Conservation (phyloP, 2,329 filamentous ascomycete species). For the Sphaceloma murrayae region DNA sequence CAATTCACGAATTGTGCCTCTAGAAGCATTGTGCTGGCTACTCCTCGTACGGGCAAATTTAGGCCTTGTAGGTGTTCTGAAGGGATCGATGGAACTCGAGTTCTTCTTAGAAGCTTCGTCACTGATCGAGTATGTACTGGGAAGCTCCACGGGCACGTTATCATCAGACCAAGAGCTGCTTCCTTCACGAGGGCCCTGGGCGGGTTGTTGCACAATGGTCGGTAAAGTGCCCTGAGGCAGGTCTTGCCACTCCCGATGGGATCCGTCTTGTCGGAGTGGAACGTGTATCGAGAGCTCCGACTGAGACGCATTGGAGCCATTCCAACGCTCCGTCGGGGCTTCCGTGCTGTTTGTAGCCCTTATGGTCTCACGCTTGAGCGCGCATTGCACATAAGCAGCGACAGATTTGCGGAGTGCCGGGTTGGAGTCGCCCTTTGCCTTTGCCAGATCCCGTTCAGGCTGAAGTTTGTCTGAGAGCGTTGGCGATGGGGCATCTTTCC, state of each 20-base stretch:
- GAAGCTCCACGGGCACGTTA: conserved; percentile 26
- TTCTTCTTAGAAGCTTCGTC: conserved; percentile 23
- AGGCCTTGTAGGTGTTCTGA: conserved; percentile 22
- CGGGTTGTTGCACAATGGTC: no score
- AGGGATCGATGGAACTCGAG: conserved; percentile 19
- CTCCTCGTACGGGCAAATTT: no score
- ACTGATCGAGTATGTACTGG: conserved; percentile 29
- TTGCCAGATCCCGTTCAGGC: no score
- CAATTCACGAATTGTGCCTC: no score
- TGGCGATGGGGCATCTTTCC: neutral
- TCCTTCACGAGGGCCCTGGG: neutral
- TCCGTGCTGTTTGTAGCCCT: conserved; percentile 3
- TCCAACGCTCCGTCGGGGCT: neutral
- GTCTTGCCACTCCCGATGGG: conserved; percentile 16
- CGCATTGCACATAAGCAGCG: no score
- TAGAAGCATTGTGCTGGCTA: no score
- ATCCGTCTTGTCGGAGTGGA: neutral
- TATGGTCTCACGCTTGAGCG: no score
- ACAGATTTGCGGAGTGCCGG: no score
- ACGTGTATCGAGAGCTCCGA: conserved; percentile 16
- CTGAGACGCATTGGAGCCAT: conserved; percentile 5
- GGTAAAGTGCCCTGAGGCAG: neutral
- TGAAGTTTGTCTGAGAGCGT: no score
- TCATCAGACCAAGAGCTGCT: conserved; percentile 16
- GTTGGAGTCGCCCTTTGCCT: no score